Conservation (phyloP, 345 rosid species). For the Eucalyptus dawsonii region DNA sequence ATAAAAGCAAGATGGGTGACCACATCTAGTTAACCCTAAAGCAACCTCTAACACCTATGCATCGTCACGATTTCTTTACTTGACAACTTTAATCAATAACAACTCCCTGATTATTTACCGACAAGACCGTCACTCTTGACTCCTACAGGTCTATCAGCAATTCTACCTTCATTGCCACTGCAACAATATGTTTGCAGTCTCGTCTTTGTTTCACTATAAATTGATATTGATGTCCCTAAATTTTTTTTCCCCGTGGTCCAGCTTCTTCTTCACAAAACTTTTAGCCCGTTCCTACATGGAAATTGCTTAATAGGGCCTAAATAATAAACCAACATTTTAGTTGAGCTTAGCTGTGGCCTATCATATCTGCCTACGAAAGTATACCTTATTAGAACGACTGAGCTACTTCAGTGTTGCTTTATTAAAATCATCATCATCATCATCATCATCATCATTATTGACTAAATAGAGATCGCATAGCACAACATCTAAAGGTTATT, state of each 20-base stretch:
- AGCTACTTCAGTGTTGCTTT: background rate
- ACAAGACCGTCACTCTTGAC: background rate
- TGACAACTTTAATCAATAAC: background rate
- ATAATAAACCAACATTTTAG: background rate
- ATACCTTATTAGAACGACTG: background rate
- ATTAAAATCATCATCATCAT: background rate
- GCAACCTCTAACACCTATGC: background rate
- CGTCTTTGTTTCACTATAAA: background rate
- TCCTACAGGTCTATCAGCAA: background rate
- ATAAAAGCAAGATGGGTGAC: background rate
- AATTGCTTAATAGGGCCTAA: background rate
- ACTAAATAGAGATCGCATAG: background rate
- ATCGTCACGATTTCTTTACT: background rate
- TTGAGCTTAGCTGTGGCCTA: background rate
- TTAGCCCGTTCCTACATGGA: background rate
- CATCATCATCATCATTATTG: too few species aligned
- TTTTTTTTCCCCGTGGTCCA: background rate
- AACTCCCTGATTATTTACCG: background rate
- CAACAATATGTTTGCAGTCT: background rate
- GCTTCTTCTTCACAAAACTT: background rate
- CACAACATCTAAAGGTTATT: background rate
- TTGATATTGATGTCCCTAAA: background rate
- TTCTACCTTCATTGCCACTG: background rate
- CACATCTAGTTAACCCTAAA: background rate
- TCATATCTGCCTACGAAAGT: background rate